Evolutionary conservation across 2,329 filamentous ascomycete species (phyloP).

Genomic region (Arthrobotrys pseudoclavata): DNA sequence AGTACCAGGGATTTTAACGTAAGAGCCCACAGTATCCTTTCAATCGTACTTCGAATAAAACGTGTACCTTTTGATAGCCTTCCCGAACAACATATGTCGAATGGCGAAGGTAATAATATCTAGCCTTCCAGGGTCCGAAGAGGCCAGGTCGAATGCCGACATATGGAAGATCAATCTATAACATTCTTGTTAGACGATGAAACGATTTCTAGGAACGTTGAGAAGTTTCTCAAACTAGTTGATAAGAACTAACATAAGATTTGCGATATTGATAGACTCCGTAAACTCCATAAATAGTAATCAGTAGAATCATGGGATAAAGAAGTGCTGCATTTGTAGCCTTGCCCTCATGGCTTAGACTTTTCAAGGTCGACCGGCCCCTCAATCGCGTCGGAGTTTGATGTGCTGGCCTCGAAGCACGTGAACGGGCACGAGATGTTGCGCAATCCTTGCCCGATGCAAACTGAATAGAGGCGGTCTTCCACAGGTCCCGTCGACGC

Average conservation of each 20-base stretch:
- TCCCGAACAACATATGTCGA: conserved; percentile 52
- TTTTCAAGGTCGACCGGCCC: too few relatives aligned
- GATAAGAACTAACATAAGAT: conserved; percentile 48
- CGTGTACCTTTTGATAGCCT: conserved; percentile 57
- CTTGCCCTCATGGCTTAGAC: too few relatives aligned
- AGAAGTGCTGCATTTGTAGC: neutral
- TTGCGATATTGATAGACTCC: conserved; percentile 56
- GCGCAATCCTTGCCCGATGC: too few relatives aligned
- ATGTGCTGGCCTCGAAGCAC: too few relatives aligned
- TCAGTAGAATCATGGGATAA: conserved; percentile 26
- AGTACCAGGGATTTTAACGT: neutral
- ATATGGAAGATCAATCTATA: conserved; percentile 59
- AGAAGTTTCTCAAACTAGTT: too few relatives aligned
- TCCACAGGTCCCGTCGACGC: too few relatives aligned
- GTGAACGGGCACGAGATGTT: too few relatives aligned
- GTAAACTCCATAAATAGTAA: conserved; percentile 55
- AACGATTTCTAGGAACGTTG: too few relatives aligned
- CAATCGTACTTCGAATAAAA: neutral
- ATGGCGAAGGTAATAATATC: conserved; percentile 46
- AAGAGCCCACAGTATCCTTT: too few relatives aligned
- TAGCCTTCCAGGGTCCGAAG: conserved; percentile 61
- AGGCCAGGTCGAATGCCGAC: conserved; percentile 59
- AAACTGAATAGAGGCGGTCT: too few relatives aligned
- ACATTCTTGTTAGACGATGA: too few relatives aligned
- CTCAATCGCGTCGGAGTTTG: too few relatives aligned